These are phyloP conservation scores for Pestalotiopsis sp. DNA, from an alignment of 2,329 filamentous ascomycete species.

Conservation along the genomic window DNA sequence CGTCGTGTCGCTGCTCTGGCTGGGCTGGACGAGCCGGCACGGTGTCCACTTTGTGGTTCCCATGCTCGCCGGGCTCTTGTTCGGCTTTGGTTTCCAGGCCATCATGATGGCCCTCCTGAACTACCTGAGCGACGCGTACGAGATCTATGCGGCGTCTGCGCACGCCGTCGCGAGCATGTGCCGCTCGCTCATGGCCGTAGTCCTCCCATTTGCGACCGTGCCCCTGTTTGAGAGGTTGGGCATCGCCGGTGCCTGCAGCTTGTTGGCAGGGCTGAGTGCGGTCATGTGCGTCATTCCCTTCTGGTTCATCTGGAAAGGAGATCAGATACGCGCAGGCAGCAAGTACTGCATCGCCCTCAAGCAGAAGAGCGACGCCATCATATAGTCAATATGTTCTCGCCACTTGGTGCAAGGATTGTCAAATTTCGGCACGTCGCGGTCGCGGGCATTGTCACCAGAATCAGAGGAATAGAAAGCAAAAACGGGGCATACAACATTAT, in stretches of 20 bases:
- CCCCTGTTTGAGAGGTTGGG: conserved; percentile 51
- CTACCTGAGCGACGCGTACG: conserved; percentile 70
- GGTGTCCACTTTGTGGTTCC: conserved; percentile 44
- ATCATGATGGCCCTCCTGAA: conserved; percentile 66
- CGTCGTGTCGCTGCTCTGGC: conserved; percentile 59
- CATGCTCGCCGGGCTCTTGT: not conserved
- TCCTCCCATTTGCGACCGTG: conserved; percentile 58
- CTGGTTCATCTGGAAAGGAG: conserved; percentile 57
- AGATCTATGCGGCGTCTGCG: conserved; percentile 62
- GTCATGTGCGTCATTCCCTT: conserved; percentile 55
- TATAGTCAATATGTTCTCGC: not conserved
- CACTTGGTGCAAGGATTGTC: not conserved
- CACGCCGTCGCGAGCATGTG: conserved; percentile 53
- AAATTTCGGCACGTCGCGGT: no score
- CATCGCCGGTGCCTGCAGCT: conserved; percentile 50
- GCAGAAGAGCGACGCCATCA: conserved; percentile 41
- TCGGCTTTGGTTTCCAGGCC: conserved; percentile 25
- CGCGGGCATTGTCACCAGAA: no score
- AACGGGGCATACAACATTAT: no score
- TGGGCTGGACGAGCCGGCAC: conserved; percentile 59
- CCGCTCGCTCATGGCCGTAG: conserved; percentile 52
- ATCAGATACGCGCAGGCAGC: conserved; percentile 56
- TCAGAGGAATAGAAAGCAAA: no score
- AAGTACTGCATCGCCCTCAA: conserved; percentile 65
- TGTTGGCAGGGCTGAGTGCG: conserved; percentile 52